Conservation (phyloP, 2,329 filamentous ascomycete species). For the Stromatinia cepivora region DNA sequence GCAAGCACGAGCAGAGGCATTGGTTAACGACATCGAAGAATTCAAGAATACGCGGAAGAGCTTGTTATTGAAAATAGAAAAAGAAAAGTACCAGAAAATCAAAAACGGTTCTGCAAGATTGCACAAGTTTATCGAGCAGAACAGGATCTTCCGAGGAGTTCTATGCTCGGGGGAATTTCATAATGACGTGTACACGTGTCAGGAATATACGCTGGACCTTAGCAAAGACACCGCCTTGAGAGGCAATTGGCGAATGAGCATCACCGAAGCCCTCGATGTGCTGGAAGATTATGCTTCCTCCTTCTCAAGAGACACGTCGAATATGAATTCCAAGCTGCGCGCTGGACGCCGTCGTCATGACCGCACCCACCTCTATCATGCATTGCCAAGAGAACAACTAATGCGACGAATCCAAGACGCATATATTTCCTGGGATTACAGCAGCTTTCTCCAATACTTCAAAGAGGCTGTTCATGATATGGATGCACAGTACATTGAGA, state of each 20-base stretch:
- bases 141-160: neutral
- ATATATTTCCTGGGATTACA: neutral
- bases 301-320: neutral
- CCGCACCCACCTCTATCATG: neutral
- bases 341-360: neutral
- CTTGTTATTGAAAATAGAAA: neutral
- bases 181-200: neutral
- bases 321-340: neutral
- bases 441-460: neutral
- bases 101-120: neutral
- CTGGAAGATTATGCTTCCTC: conserved; percentile 1
- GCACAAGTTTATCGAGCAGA: neutral
- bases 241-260: neutral
- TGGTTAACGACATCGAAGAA: neutral
- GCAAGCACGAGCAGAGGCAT: neutral
- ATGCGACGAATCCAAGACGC: neutral
- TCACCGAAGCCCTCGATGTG: neutral
- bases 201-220: neutral
- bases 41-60: neutral
- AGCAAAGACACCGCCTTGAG: neutral
- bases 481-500: neutral
- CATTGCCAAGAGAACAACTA: neutral
- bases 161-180: neutral
- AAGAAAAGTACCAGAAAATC: neutral
- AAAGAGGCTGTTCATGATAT: neutral